Evolutionary conservation across 345 rosid genomes (phyloP).

Genomic region (Rhodamnia rubescens): DNA sequence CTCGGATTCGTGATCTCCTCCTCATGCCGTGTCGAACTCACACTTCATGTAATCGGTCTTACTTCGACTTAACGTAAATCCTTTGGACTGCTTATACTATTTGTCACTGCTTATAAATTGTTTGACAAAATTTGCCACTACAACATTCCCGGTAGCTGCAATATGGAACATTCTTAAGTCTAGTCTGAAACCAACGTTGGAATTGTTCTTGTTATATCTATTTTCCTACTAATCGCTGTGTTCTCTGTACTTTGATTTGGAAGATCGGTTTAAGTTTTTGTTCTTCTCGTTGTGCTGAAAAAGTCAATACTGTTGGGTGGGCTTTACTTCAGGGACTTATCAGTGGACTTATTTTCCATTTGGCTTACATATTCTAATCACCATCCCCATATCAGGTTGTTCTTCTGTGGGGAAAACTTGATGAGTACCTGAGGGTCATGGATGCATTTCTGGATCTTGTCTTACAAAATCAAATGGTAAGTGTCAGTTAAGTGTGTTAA

Average conservation of each 20-base stretch:
- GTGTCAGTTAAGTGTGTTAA: neutral
- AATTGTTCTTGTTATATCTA: neutral
- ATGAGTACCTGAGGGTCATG: constrained; percentile 59
- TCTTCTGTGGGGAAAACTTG: constrained; percentile 41
- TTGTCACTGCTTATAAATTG: neutral
- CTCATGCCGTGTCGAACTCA: too few species aligned
- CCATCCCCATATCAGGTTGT: constrained; percentile 32
- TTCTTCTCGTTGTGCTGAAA: neutral
- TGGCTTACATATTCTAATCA: neutral
- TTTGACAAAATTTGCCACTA: neutral
- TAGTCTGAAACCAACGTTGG: neutral
- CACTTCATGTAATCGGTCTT: too few species aligned
- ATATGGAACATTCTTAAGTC: neutral
- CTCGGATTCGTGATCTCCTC: too few species aligned
- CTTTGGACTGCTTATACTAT: too few species aligned
- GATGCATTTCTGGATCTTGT: constrained; percentile 76
- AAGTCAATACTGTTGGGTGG: neutral
- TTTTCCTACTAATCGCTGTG: neutral
- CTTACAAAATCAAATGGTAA: constrained; percentile 71
- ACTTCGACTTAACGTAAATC: too few species aligned
- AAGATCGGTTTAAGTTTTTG: neutral
- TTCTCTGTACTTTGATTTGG: neutral
- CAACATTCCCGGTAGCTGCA: neutral
- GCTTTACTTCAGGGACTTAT: neutral
- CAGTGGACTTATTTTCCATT: neutral